Evolutionary conservation across 257 asterid genomes (phyloP).

Genomic region (Nicotiana noctiflora): DNA sequence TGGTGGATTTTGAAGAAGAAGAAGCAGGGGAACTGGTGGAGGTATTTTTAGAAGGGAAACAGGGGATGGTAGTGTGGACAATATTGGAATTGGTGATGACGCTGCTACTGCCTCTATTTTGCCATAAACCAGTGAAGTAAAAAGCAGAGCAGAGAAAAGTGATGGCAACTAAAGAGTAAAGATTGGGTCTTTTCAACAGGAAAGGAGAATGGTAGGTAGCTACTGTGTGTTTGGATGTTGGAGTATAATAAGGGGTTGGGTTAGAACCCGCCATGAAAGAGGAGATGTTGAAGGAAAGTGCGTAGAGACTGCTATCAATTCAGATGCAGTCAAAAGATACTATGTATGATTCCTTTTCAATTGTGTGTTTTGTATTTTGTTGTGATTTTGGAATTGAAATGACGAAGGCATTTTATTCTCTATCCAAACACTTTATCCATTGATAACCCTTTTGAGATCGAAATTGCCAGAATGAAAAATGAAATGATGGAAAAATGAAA

Average conservation of each 20-base stretch:
- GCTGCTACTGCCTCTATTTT: neutral
- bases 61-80: neutral
- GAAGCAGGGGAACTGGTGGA: neutral
- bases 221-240: conserved; percentile 7
- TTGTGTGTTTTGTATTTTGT: no score
- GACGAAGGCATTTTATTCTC: no score
- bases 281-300: no score
- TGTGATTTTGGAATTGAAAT: no score
- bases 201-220: neutral
- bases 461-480: no score
- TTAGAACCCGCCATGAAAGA: conserved; percentile 9
- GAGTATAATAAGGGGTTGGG: conserved; percentile 8
- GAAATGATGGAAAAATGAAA: no score
- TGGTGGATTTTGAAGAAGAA: neutral
- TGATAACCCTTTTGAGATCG: no score
- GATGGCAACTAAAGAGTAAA: neutral
- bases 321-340: no score
- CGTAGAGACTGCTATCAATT: no score
- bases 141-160: neutral
- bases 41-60: conserved; percentile 7
- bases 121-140: conserved; percentile 11
- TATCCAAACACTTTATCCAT: no score
- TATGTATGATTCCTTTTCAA: no score
- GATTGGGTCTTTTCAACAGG: neutral
- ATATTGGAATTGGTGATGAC: neutral